These are phyloP conservation scores for Neoarthrinium moseri DNA, from an alignment of 2,329 filamentous ascomycete genomes.

Conservation along the genomic window DNA sequence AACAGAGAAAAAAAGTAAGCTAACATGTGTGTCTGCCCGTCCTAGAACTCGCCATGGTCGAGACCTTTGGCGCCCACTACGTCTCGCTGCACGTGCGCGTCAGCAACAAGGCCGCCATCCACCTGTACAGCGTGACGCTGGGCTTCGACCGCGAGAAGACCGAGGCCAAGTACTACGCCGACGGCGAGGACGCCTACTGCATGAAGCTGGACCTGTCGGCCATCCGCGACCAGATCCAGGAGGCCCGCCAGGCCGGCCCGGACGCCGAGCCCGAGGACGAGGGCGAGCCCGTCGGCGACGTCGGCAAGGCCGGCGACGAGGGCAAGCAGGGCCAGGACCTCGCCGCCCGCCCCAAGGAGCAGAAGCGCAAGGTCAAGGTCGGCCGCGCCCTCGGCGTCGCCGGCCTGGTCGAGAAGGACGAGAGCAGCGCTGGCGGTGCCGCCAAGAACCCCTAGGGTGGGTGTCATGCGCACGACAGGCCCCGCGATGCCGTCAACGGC, in stretches of 20 bases:
- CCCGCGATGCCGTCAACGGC: too few species aligned
- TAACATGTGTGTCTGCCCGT: background rate
- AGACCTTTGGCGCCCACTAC: constrained; percentile 87
- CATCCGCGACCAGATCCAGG: constrained; percentile 51
- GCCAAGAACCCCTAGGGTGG: constrained; percentile 37
- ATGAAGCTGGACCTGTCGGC: constrained; percentile 83
- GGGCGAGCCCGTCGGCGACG: constrained; percentile 68
- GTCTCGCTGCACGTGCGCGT: constrained; percentile 95
- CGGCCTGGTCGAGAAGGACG: constrained; percentile 71
- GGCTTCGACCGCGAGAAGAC: constrained; percentile 86
- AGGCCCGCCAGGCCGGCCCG: background rate
- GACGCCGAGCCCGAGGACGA: constrained; percentile 44
- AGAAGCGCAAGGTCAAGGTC: constrained; percentile 82
- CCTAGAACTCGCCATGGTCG: constrained; percentile 93
- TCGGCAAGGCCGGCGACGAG: constrained; percentile 51
- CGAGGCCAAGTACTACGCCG: constrained; percentile 91
- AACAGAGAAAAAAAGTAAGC: background rate
- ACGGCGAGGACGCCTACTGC: constrained; percentile 92
- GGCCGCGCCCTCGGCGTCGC: constrained; percentile 78
- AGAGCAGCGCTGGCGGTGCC: constrained; percentile 43
- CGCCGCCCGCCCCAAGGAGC: constrained; percentile 40
- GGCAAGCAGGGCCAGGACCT: constrained; percentile 10
- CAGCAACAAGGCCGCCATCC: constrained; percentile 86
- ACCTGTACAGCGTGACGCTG: constrained; percentile 88
- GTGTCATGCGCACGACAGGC: background rate